Evolutionary conservation across 75 land plant genomes (phyloP).

Genomic region (Gnetum montanum): DNA sequence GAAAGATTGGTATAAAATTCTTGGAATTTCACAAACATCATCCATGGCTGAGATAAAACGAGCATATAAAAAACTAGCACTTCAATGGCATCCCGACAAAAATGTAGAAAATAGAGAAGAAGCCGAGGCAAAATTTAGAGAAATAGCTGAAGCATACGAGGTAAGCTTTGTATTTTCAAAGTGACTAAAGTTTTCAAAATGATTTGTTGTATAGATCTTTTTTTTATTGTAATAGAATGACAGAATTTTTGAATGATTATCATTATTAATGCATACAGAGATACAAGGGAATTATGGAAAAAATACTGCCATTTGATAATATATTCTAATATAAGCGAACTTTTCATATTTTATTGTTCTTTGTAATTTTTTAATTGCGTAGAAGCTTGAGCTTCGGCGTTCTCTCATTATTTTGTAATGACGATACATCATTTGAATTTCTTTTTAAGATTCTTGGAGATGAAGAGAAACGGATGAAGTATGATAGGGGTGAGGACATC

Average conservation of each 20-base stretch:
- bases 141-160: slow-evolving; percentile 99
- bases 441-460: slow-evolving; percentile 77
- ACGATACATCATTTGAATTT: slow-evolving; percentile 1
- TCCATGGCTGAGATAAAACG: slow-evolving; percentile 78
- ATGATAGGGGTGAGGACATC: slow-evolving; percentile 89
- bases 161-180: slow-evolving; percentile 19
- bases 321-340: neutral
- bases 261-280: neutral
- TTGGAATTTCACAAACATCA: slow-evolving; percentile 82
- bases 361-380: neutral
- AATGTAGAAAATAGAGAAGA: slow-evolving; percentile 94
- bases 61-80: slow-evolving; percentile 95
- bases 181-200: neutral
- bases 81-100: slow-evolving; percentile 99
- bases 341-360: neutral
- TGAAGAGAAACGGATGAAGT: slow-evolving; percentile 83
- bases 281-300: neutral
- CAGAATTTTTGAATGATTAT: neutral
- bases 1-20: slow-evolving; percentile 96
- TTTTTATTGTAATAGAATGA: neutral
- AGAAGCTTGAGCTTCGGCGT: neutral
- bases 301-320: no score
- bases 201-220: neutral
- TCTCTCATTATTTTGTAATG: neutral
- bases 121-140: slow-evolving; percentile 83